phyloP scores from a whole-genome alignment of 208 protist genomes.

The Leishmania turanica region DNA sequence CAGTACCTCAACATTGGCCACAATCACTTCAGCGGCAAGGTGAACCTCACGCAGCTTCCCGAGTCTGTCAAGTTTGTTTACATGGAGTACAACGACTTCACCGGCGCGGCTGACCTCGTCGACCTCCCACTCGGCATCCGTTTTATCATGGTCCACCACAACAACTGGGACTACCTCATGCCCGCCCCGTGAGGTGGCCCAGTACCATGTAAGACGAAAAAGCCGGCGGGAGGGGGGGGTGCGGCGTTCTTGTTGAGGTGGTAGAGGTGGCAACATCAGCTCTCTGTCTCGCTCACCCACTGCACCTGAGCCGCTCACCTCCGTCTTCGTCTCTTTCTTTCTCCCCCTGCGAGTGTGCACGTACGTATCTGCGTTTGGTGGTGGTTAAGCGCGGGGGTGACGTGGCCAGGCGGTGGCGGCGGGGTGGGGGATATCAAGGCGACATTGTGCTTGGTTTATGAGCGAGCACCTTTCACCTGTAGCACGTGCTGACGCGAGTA shows the following conservation, averaged over 20 bases:
- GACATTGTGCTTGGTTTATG: neutral
- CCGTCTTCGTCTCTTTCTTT: neutral
- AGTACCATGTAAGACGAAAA: neutral
- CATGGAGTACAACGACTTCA: constrained; percentile 50
- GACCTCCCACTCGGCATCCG: constrained; percentile 43
- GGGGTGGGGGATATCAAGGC: no score
- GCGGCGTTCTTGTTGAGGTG: neutral
- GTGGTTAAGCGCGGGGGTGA: neutral
- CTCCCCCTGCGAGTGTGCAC: neutral
- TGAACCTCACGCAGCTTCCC: constrained; percentile 42
- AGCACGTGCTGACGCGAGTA: neutral
- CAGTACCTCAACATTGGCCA: constrained; percentile 38
- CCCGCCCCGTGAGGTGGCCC: constrained; percentile 9
- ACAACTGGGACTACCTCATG: constrained; percentile 53
- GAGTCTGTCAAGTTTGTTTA: constrained; percentile 38
- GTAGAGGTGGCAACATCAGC: neutral
- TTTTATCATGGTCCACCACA: constrained; percentile 48
- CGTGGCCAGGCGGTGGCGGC: neutral
- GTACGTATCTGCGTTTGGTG: neutral
- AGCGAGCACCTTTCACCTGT: neutral
- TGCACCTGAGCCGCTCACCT: neutral
- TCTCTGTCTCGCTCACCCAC: neutral
- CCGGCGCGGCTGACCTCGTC: constrained; percentile 36
- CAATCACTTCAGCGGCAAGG: constrained; percentile 35
- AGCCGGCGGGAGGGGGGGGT: neutral